phyloP scores from a whole-genome alignment of 1,139 yeast genomes.

The Suhomyces choctaworum region DNA sequence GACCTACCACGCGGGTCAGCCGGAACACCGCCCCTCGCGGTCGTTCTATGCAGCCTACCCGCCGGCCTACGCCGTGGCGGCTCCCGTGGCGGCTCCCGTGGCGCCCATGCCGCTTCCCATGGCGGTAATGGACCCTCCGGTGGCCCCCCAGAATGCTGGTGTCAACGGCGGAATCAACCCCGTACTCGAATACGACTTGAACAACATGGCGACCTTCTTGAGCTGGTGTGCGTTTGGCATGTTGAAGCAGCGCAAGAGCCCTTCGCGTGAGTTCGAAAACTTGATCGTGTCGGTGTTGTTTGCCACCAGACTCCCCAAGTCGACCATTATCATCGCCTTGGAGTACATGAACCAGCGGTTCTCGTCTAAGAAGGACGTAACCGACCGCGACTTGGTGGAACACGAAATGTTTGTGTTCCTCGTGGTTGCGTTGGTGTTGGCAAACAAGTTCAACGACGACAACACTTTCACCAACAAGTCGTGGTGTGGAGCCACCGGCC shows the following conservation, averaged over 20 bases:
- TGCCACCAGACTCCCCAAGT: slow-evolving; percentile 87
- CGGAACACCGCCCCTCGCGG: slow-evolving; percentile 17
- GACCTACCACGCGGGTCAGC: slow-evolving; percentile 7
- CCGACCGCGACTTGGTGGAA: slow-evolving; percentile 32
- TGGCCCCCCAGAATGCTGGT: slow-evolving; percentile 14
- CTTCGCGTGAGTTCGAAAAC: slow-evolving; percentile 56
- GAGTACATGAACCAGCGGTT: slow-evolving; percentile 64
- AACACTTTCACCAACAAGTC: slow-evolving; percentile 93
- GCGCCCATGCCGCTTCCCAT: not conserved
- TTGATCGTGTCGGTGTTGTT: slow-evolving; percentile 68
- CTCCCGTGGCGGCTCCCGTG: slow-evolving; percentile 11
- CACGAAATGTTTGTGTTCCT: slow-evolving; percentile 60
- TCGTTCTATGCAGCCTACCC: slow-evolving; percentile 15
- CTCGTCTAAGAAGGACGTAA: slow-evolving; percentile 22
- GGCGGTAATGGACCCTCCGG: slow-evolving; percentile 3
- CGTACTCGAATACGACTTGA: slow-evolving; percentile 75
- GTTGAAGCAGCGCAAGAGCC: slow-evolving; percentile 50
- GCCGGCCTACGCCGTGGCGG: slow-evolving; percentile 9
- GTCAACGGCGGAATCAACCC: slow-evolving; percentile 75
- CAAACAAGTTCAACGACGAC: slow-evolving; percentile 95
- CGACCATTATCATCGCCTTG: slow-evolving; percentile 75
- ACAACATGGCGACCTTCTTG: slow-evolving; percentile 74
- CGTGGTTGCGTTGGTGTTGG: slow-evolving; percentile 72
- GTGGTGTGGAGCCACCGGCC: slow-evolving; percentile 94
- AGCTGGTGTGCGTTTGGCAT: slow-evolving; percentile 66